Base-by-base conservation (phyloP, 225 moss, liverwort and hornwort species). In the Pseudisothecium myosuroides region DNA sequence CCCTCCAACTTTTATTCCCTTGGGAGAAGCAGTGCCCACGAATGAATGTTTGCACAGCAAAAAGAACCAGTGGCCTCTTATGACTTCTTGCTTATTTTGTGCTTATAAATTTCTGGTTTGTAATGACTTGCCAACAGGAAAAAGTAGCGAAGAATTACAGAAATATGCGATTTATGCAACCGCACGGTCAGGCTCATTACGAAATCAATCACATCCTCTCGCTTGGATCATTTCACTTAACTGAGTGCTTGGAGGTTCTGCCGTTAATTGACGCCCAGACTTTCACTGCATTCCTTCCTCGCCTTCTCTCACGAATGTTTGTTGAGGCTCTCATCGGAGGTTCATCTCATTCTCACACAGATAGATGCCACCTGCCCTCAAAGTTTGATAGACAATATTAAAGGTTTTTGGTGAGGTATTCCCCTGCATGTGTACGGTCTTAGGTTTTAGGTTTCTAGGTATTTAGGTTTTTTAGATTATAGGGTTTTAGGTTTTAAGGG, bases 131-230 rank as follows among this genome's bases (percentile, higher is more conserved):
- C 59, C 27, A 79, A 80, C 96, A 97, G 98, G 96, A 98, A 91
- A 96, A 96, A 91, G 97, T 96, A 21, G 89, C 91, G 90, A 94
- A 93, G 86, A 94, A 98, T 74, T 96, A 90, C 76, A 81, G 94
- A 80, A 97, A 98, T 67, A 96, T 98, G 91, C 94, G 93, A 19
- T 98, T 97, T 54, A 97, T 97, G 89, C 98, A 98, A 91, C 97
- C 98, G 19, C 96, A 96, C 80, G 95, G 91, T 56, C 98, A 97
- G 80, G 98, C 95, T n/a, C 91, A 95, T 43, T 97, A 98, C 86
- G 95, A 98, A 88, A 92, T 95, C 82, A 92, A 95, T 74, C 93
- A 96, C 81, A 94, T 98, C 67, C 76, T 98, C 65, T 95, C 96
- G 61, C 95, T 97, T 41, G 96, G 92, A 82, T 90, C 92, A 27